Percentiles rank a stretch among this genome's conserved stretches.
Conservation (phyloP, 257 asterid genomes). For the Lavandula angustifolia region DNA sequence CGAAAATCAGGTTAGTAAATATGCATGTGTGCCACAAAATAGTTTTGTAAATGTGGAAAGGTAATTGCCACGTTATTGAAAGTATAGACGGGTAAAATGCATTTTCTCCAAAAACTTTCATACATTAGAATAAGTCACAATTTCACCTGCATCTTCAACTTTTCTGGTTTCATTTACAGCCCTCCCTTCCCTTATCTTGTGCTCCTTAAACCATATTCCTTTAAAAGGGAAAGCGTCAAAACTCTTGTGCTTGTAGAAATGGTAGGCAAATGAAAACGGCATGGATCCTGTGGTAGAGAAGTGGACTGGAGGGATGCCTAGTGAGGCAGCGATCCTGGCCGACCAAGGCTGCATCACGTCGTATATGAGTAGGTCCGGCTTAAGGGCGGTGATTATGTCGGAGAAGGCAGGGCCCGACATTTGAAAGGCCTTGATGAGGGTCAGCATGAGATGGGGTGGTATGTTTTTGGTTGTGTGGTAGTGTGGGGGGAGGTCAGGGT, state of each 20-base stretch:
- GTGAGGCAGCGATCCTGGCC: constrained; percentile 32
- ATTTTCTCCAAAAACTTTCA: too few relatives aligned
- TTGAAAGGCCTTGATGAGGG: constrained; percentile 35
- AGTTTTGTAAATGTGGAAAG: too few relatives aligned
- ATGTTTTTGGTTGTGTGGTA: too few relatives aligned
- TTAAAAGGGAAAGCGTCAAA: constrained; percentile 32
- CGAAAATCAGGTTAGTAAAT: too few relatives aligned
- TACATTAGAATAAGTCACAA: too few relatives aligned
- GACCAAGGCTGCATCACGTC: constrained; percentile 42
- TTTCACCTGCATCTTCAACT: too few relatives aligned
- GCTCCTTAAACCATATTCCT: constrained; percentile 20
- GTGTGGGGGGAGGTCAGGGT: too few relatives aligned
- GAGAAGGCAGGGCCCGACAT: constrained; percentile 24
- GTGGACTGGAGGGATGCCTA: constrained; percentile 34
- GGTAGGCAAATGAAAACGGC: constrained; percentile 22
- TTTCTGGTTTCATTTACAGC: too few relatives aligned
- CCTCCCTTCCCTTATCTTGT: constrained; percentile 32
- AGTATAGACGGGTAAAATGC: too few relatives aligned
- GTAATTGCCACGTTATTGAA: too few relatives aligned
- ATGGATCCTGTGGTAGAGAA: constrained; percentile 30
- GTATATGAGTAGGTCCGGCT: constrained; percentile 39
- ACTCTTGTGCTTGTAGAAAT: constrained; percentile 2
- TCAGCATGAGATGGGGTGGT: too few relatives aligned
- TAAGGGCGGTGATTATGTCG: constrained; percentile 6
- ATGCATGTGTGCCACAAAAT: too few relatives aligned